A percentile compares a stretch with the other conserved stretches of the same genome.
phyloP scores from a whole-genome alignment of 1,139 yeast genomes.

The Magnusiomyces sp. region DNA sequence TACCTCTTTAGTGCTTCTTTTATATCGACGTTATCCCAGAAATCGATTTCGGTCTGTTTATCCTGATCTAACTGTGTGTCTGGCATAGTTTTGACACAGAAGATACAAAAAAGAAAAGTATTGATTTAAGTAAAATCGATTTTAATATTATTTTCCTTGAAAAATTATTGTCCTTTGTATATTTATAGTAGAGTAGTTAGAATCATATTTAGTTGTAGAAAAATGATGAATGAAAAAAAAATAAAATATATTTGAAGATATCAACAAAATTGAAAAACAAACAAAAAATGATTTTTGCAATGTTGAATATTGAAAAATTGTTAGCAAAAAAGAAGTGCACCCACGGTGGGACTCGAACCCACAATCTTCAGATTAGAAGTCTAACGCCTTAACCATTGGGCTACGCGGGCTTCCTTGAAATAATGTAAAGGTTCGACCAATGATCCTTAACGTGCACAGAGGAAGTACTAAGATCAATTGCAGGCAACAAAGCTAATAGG shows the following conservation, averaged over 20 bases:
- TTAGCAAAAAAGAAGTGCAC: conserved; percentile 27
- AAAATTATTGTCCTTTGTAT: background rate
- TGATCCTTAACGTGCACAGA: too few relatives aligned
- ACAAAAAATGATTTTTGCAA: background rate
- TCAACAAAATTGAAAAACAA: background rate
- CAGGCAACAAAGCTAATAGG: too few relatives aligned
- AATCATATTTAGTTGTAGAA: background rate
- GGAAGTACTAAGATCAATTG: too few relatives aligned
- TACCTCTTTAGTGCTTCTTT: background rate
- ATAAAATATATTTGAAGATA: too few relatives aligned
- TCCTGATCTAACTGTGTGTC: background rate
- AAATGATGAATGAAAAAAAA: background rate
- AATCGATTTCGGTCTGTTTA: background rate
- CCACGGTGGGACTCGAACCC: conserved; percentile 56
- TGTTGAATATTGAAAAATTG: conserved; percentile 12
- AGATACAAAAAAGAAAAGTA: too few relatives aligned
- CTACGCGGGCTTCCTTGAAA: conserved; percentile 40
- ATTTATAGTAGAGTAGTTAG: background rate
- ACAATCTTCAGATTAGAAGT: conserved; percentile 51
- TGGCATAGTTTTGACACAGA: background rate
- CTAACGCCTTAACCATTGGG: conserved; percentile 56
- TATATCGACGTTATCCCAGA: background rate
- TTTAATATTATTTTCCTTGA: background rate
- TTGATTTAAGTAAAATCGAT: background rate
- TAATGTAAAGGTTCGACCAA: background rate